Conservation (phyloP, 805 yeast species). For the Ogataea naganishii region DNA sequence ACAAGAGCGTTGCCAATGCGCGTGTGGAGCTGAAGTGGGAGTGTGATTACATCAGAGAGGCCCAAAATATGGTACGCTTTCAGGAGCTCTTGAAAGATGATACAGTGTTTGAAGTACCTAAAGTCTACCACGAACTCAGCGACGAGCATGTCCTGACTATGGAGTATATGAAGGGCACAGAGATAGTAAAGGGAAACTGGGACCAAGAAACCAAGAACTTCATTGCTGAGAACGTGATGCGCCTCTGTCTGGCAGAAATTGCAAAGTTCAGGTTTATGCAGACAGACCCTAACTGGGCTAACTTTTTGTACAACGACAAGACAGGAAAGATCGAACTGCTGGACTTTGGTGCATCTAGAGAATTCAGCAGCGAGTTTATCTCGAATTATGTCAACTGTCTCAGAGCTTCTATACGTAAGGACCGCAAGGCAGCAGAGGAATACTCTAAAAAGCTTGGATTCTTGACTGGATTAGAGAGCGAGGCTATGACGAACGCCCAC, state of each 20-base stretch:
- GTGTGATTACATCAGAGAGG: conserved; percentile 91
- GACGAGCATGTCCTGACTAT: conserved; percentile 83
- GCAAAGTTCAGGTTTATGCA: conserved; percentile 88
- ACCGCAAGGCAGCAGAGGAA: conserved; percentile 52
- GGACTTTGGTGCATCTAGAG: conserved; percentile 94
- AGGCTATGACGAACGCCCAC: conserved; percentile 85
- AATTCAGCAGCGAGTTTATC: conserved; percentile 61
- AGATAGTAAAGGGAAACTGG: conserved; percentile 70
- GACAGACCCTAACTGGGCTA: conserved; percentile 99
- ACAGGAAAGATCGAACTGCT: conserved; percentile 72
- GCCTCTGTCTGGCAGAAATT: conserved; percentile 78
- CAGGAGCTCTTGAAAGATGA: conserved; percentile 50
- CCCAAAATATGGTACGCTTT: conserved; percentile 64
- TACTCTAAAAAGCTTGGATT: conserved; percentile 74
- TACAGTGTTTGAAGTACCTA: conserved; percentile 69
- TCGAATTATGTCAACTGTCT: conserved; percentile 60
- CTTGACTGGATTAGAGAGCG: conserved; percentile 84
- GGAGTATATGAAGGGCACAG: conserved; percentile 80
- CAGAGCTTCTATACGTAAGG: conserved; percentile 64
- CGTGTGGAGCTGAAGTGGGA: conserved; percentile 94
- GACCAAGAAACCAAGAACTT: conserved; percentile 67
- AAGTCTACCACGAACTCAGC: conserved; percentile 66
- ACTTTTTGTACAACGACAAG: conserved; percentile 72
- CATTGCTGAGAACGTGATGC: conserved; percentile 82
- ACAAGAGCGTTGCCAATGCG: conserved; percentile 88